Conservation (phyloP, 2,329 filamentous ascomycete genomes). For the Trichophyton rubrum region DNA sequence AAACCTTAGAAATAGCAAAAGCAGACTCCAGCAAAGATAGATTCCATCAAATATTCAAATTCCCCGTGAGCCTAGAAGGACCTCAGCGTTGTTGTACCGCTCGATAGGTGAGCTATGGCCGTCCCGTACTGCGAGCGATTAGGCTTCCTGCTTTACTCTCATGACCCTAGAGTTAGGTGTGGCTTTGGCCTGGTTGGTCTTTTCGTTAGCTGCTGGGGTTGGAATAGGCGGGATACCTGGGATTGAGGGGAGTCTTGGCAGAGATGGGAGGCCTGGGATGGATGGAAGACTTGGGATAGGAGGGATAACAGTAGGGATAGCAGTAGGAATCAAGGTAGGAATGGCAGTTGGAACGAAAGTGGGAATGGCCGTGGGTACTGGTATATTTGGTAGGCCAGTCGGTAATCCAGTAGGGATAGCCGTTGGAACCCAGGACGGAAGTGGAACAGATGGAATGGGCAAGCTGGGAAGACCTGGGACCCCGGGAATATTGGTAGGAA, state of each 20-base stretch:
- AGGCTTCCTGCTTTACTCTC: background rate
- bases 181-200: background rate
- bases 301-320: conserved; percentile 6
- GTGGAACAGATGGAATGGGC: background rate
- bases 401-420: background rate
- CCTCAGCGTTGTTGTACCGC: background rate
- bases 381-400: background rate
- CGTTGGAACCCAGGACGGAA: background rate
- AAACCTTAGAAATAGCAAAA: background rate
- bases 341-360: conserved; percentile 10
- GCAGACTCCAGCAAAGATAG: background rate
- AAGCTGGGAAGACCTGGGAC: background rate
- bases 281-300: conserved; percentile 6
- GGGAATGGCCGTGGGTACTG: background rate
- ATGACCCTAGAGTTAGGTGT: background rate
- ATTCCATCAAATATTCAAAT: background rate
- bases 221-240: background rate
- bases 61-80: background rate
- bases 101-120: background rate
- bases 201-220: background rate
- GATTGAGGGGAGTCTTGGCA: conserved; percentile 5
- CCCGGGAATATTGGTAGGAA: background rate
- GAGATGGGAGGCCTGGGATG: background rate
- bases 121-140: background rate
- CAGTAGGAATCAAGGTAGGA: conserved; percentile 9